These are phyloP conservation scores for Middelhovenomyces tepae DNA, from an alignment of 805 yeast genomes.

Conservation along the genomic window DNA sequence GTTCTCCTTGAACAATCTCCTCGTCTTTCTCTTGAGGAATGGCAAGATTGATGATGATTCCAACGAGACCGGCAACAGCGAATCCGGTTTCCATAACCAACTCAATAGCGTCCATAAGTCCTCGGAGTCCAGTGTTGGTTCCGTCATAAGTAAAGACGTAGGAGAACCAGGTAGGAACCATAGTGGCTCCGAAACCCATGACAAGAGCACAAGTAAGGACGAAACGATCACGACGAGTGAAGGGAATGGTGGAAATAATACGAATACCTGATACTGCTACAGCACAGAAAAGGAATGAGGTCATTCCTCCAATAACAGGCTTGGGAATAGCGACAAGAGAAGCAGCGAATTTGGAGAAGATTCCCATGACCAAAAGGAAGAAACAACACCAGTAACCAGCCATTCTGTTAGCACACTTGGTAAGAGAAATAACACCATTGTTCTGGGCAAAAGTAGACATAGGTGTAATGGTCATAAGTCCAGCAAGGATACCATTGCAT, in stretches of 20 bases:
- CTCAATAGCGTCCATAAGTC: slow-evolving; percentile 59
- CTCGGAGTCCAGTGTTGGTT: slow-evolving; percentile 44
- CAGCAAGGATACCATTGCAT: slow-evolving; percentile 65
- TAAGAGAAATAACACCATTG: slow-evolving; percentile 87
- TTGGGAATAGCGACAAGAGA: slow-evolving; percentile 78
- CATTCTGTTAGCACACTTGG: slow-evolving; percentile 80
- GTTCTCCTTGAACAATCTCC: slow-evolving; percentile 5
- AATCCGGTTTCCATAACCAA: slow-evolving; percentile 67
- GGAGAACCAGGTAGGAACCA: slow-evolving; percentile 58
- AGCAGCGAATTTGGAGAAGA: slow-evolving; percentile 80
- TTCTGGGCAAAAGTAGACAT: slow-evolving; percentile 90
- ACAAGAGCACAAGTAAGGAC: slow-evolving; percentile 56
- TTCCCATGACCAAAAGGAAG: slow-evolving; percentile 77
- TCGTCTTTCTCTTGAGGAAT: slow-evolving; percentile 46
- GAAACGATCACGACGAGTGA: slow-evolving; percentile 67
- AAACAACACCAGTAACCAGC: slow-evolving; percentile 77
- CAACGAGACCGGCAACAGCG: slow-evolving; percentile 60
- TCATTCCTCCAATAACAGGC: slow-evolving; percentile 84
- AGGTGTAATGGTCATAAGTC: slow-evolving; percentile 78
- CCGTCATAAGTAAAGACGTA: slow-evolving; percentile 60
- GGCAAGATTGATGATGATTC: slow-evolving; percentile 50
- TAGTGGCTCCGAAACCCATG: slow-evolving; percentile 59
- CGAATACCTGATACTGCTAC: slow-evolving; percentile 69
- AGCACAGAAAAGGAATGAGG: slow-evolving; percentile 62
- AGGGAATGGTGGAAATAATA: slow-evolving; percentile 44